phyloP scores from a whole-genome alignment of 2,329 filamentous ascomycete genomes.

The Pyrenophora teres region DNA sequence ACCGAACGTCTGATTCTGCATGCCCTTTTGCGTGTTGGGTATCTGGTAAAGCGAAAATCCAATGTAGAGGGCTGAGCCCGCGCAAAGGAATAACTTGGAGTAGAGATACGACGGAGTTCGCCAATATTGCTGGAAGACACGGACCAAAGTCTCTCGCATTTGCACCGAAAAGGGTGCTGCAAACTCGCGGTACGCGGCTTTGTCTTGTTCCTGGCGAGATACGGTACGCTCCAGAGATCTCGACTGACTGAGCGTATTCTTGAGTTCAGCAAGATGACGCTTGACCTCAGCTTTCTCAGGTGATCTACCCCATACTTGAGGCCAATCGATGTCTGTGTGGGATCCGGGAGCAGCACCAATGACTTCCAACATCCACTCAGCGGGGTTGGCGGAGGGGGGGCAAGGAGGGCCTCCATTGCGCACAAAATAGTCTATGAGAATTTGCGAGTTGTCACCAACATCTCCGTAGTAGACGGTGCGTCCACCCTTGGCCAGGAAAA shows the following conservation, averaged over 20 bases:
- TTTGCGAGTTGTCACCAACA: slow-evolving; percentile 71
- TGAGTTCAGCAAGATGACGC: slow-evolving; percentile 53
- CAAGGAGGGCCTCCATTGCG: slow-evolving; percentile 69
- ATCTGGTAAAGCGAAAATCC: slow-evolving; percentile 80
- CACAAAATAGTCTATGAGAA: slow-evolving; percentile 76
- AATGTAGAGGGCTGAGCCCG: slow-evolving; percentile 72
- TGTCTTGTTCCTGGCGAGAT: slow-evolving; percentile 53
- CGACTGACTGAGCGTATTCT: slow-evolving; percentile 45
- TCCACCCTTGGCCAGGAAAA: slow-evolving; percentile 77
- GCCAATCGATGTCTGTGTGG: slow-evolving; percentile 58
- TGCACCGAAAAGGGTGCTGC: slow-evolving; percentile 75
- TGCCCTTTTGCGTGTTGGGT: slow-evolving; percentile 72
- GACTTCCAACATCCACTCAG: slow-evolving; percentile 75
- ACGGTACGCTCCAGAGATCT: slow-evolving; percentile 43
- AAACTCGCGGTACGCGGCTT: slow-evolving; percentile 73
- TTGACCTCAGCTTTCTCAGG: slow-evolving; percentile 53
- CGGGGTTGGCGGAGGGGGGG: slow-evolving; percentile 73
- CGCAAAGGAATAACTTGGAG: slow-evolving; percentile 73
- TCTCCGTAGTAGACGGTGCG: slow-evolving; percentile 82
- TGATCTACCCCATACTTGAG: slow-evolving; percentile 54
- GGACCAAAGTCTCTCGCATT: slow-evolving; percentile 67
- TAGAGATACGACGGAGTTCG: slow-evolving; percentile 88
- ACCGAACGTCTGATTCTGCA: slow-evolving; percentile 85
- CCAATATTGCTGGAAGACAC: slow-evolving; percentile 92
- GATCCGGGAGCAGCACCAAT: slow-evolving; percentile 59